phyloP scores from a whole-genome alignment of 1,284 basidiomycete species.

The Irpex sp. region DNA sequence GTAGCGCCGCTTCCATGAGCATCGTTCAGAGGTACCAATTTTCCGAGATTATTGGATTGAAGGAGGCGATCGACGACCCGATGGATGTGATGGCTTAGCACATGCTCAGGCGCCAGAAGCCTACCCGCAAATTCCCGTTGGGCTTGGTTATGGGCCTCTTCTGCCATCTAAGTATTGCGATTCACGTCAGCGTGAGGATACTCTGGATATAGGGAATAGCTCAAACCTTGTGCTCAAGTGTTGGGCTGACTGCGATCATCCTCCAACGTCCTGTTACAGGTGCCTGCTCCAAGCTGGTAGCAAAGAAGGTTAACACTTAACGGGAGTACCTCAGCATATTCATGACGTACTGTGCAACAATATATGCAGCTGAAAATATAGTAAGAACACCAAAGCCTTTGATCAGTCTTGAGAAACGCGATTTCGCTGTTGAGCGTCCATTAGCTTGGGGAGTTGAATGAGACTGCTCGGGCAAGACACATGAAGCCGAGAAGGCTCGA shows the following conservation, averaged over 20 bases:
- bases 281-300: slow-evolving; percentile 66
- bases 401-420: too few relatives aligned
- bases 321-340: too few relatives aligned
- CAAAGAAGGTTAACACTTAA: too few relatives aligned
- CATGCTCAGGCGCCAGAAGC: slow-evolving; percentile 68
- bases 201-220: neutral
- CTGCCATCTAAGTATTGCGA: slow-evolving; percentile 37
- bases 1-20: neutral
- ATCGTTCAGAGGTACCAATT: slow-evolving; percentile 34
- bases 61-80: slow-evolving; percentile 73
- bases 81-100: slow-evolving; percentile 59
- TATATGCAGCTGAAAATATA: too few relatives aligned
- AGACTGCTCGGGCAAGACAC: too few relatives aligned
- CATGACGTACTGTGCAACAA: too few relatives aligned
- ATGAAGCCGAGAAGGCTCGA: too few relatives aligned
- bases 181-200: neutral
- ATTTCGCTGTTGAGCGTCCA: too few relatives aligned
- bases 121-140: slow-evolving; percentile 48
- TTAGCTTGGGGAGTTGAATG: too few relatives aligned
- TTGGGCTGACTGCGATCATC: slow-evolving; percentile 73
- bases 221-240: slow-evolving; percentile 48
- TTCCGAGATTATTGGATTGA: slow-evolving; percentile 65
- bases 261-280: slow-evolving; percentile 80
- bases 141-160: slow-evolving; percentile 46
- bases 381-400: too few relatives aligned